These are phyloP conservation scores for Aureobasidium mangrovei DNA, from an alignment of 2,329 filamentous ascomycete species.

Conservation along the genomic window DNA sequence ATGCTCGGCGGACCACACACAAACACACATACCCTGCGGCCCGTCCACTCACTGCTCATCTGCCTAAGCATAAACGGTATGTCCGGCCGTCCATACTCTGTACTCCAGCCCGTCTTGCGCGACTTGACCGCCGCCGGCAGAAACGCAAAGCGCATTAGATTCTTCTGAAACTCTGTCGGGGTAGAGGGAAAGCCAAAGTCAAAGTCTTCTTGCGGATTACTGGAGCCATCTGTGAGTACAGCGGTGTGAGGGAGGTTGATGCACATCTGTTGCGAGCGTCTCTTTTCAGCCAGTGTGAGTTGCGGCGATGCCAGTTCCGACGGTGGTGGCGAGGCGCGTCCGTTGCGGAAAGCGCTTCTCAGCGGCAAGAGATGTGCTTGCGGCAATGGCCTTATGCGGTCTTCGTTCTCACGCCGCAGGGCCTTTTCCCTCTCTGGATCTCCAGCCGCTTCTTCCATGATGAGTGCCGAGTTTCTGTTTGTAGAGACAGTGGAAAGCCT, in stretches of 20 bases:
- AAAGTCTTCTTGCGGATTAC: constrained; percentile 23
- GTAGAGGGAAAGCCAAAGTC: constrained; percentile 67
- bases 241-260: constrained; percentile 32
- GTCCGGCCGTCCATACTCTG: constrained; percentile 86
- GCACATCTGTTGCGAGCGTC: constrained; percentile 33
- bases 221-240: constrained; percentile 14
- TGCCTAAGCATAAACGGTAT: constrained; percentile 79
- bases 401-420: constrained; percentile 72
- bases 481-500: constrained; percentile 35
- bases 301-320: constrained; percentile 23
- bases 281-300: constrained; percentile 32
- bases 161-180: constrained; percentile 81
- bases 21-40: constrained; percentile 76
- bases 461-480: constrained; percentile 68
- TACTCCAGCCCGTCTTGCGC: constrained; percentile 68
- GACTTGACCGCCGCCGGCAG: constrained; percentile 44
- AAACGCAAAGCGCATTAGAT: constrained; percentile 83
- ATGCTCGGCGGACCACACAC: constrained; percentile 85
- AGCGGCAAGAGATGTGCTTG: constrained; percentile 37
- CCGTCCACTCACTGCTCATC: constrained; percentile 71
- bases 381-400: constrained; percentile 73
- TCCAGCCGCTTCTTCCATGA: constrained; percentile 70
- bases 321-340: constrained; percentile 18
- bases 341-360: constrained; percentile 17
- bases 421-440: constrained; percentile 72